Evolutionary conservation across 2,329 filamentous ascomycete species (phyloP), one percentile per base, ranked within the genome.

Genomic region (Ophiostoma montium): DNA sequence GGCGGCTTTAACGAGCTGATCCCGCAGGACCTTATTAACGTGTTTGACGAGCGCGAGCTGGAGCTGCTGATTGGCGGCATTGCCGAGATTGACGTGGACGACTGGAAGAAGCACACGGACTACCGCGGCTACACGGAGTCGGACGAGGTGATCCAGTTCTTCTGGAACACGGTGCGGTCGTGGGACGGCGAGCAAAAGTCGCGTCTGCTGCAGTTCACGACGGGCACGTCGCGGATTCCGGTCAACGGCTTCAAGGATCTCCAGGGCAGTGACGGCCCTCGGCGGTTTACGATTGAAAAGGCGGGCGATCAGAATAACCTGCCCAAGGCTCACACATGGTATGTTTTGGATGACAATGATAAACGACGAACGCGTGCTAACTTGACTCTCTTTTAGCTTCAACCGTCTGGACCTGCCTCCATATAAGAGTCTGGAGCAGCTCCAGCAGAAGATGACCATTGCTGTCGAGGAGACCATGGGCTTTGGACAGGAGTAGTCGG

Each of bases 41-140:
- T 98, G 36, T 98, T 98, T 61, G 92, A 98, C 61, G 92, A 98
- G 72, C 85, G 92, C 60, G 92, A 98, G 67, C 74, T 98, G 44
- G 92, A 98, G 67, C 70, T 98, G 57, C 75, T 98, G 57, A 96
- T 98, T 62, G 92, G 92, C 57, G 92, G 92, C 75, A 98, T 98
- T 59, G 92, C 92, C n/a, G 92, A 98, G 67, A 98, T 98, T 58
- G 92, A 98, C 61, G 90, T 98, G 15, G 92, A 98, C 53, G 92
- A 98, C 67, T 98, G 92, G 92, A 96, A 98, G 83, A 98, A 98
- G 74, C 92, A 98, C 69, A 98, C 92, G 43, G 92, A 98, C 63
- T 98, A 98, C 67, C 84, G 92, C 58, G 92, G 92, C 49, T 98
- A 98, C 74, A 95, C 94, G 10, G 92, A 98, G 68, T 88, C 82